Conservation (phyloP, 2,329 filamentous ascomycete species). For the Aaosphaeria arxii region DNA sequence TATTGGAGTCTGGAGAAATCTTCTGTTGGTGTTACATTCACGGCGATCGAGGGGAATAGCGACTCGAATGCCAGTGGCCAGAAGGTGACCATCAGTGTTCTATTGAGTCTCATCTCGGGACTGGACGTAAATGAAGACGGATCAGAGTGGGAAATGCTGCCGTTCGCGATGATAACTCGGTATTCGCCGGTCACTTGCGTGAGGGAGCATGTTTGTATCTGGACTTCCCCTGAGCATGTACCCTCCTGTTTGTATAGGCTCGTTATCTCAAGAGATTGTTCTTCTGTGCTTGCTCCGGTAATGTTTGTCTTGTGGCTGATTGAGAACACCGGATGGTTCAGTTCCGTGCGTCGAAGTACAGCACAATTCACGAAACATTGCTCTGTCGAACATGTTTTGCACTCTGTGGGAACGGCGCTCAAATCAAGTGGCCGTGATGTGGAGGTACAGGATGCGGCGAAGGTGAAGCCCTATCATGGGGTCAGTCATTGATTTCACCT, state of each 20-base stretch:
- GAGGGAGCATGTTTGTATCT: constrained; percentile 8
- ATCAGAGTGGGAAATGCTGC: constrained; percentile 3
- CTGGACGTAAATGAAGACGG: no score
- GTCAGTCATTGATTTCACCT: neutral
- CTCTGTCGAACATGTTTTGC: constrained; percentile 5
- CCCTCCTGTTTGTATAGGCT: constrained; percentile 9
- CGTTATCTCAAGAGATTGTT: constrained; percentile 4
- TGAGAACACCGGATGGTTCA: constrained; percentile 12
- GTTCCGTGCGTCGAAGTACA: neutral
- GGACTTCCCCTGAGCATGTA: constrained; percentile 10
- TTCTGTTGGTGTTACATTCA: constrained; percentile 8
- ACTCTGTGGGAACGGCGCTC: constrained; percentile 4
- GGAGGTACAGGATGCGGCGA: constrained; percentile 7
- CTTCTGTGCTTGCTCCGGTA: neutral
- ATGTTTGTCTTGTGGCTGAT: constrained; percentile 4
- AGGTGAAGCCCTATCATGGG: constrained; percentile 7
- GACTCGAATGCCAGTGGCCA: constrained; percentile 10
- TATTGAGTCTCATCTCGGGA: neutral
- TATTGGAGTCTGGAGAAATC: constrained; percentile 6
- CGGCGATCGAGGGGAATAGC: constrained; percentile 9
- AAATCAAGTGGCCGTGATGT: constrained; percentile 6
- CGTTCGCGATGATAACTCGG: constrained; percentile 8
- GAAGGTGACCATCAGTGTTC: constrained; percentile 7
- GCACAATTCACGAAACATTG: constrained; percentile 6
- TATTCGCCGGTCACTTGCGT: constrained; percentile 7